These are phyloP conservation scores for Cystobasidium tubakii DNA, from an alignment of 768 basidiomycete genomes.

Conservation along the genomic window DNA sequence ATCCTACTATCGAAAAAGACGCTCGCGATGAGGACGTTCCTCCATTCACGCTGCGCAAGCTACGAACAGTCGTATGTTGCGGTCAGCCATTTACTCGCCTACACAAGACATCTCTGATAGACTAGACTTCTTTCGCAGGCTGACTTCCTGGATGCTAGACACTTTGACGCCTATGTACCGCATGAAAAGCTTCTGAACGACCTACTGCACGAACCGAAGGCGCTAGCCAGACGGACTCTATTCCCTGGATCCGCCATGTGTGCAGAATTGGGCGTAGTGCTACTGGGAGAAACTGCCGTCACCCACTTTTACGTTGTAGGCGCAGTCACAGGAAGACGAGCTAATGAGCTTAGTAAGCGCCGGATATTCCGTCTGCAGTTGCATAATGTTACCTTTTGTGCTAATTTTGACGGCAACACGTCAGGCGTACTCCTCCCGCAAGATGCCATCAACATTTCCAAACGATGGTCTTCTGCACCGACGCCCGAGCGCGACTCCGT, in stretches of 20 bases:
- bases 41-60: not conserved
- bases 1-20: not conserved
- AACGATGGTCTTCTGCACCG: not conserved
- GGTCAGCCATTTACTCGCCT: not conserved
- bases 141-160: not conserved
- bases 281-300: not conserved
- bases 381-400: too few species aligned
- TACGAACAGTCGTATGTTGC: not conserved
- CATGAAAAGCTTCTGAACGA: not conserved
- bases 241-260: not conserved
- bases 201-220: not conserved
- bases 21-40: not conserved
- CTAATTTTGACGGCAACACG: too few species aligned
- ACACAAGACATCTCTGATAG: too few species aligned
- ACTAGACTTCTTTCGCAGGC: too few species aligned
- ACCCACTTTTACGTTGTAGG: constrained; percentile 1
- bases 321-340: not conserved
- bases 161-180: constrained; percentile 10
- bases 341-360: not conserved
- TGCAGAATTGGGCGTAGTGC: not conserved
- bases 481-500: not conserved
- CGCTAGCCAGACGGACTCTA: not conserved
- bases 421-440: not conserved
- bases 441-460: not conserved
- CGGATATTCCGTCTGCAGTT: too few species aligned